phyloP scores from a whole-genome alignment of 75 land plant genomes.

The Adiantum capillusveneris region DNA sequence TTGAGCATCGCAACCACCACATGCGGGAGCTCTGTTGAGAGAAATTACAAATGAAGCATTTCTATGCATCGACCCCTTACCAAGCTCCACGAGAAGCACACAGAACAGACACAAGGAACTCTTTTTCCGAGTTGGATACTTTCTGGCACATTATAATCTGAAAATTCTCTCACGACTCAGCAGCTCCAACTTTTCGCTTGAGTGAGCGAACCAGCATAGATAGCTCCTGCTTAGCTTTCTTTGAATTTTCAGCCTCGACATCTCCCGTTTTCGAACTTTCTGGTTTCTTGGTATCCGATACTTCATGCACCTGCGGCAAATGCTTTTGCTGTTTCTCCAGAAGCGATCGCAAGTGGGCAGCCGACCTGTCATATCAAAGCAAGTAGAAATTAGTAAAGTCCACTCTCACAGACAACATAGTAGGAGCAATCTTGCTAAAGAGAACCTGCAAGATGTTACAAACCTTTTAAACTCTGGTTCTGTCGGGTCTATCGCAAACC shows the following conservation, averaged over 20 bases:
- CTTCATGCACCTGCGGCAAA: conserved; percentile 11
- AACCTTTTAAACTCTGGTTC: conserved; percentile 89
- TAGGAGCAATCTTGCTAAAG: too few relatives aligned
- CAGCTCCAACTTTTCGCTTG: conserved; percentile 44
- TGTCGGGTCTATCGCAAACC: conserved; percentile 82
- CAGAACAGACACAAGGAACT: too few relatives aligned
- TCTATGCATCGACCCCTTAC: too few relatives aligned
- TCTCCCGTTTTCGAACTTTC: neutral
- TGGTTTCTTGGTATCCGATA: conserved; percentile 1
- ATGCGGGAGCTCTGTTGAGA: too few relatives aligned
- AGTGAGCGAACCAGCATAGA: conserved; percentile 51
- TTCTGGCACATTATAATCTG: too few relatives aligned
- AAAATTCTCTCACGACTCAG: too few relatives aligned
- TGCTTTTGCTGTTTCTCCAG: conserved; percentile 35
- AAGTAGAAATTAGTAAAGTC: too few relatives aligned
- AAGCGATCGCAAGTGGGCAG: conserved; percentile 41
- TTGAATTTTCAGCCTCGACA: conserved; percentile 16
- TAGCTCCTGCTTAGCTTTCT: conserved; percentile 49
- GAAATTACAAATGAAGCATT: too few relatives aligned
- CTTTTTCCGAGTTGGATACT: too few relatives aligned
- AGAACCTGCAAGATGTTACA: neutral
- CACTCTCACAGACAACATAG: too few relatives aligned
- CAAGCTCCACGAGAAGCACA: too few relatives aligned
- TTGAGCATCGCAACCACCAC: too few relatives aligned
- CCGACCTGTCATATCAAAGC: conserved; percentile 38